Base-by-base conservation (phyloP, 495 filamentous ascomycete genomes). In the Tuber indicum region DNA sequence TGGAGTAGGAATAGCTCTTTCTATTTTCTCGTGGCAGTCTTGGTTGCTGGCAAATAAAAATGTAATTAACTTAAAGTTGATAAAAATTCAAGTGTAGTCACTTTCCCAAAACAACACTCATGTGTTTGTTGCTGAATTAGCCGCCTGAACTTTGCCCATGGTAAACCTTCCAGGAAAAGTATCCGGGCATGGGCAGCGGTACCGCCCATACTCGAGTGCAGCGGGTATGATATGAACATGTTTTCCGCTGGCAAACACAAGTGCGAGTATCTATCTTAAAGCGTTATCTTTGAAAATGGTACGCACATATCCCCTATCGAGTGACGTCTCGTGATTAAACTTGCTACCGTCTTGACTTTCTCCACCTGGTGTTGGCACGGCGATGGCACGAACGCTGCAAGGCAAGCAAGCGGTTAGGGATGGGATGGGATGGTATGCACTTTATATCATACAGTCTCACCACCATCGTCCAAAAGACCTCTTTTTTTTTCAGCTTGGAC, bases 381-480 rank as follows among this genome's bases (percentile, higher is more conserved):
- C 26, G 32, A 32, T 32, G 32, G 32, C 32, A 32, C 32, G 32
- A 32, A 32, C 32, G n/a, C 58, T n/a, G 12, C 3, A 32, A 32
- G n/a, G 12, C n/a, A 66, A 32, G 3, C 4, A 66, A 32, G 3
- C 4, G 1, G 12, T 5, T 0, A 32, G 32, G 16, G n/a, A 17
- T 32, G 14, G 58, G 26, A 17, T 0, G 32, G 16, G n/a, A 17
- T 32, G 14, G 58, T 12, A 17, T 0, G 58, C 58, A 17, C 58
- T 39, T 75, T 74, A 78, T 88, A 87, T 17, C 86, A 78, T 26
- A 88, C 83, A 47, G 86, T 84, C 79, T 87, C 87, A 0, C 75
- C 84, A 1, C 86, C 87, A 14, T 84, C 83, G 21, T 85, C 85
- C 45, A 85, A 82, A 32, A 86, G 72, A 69, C 79, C 77, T 32